Conservation (phyloP, 106 monocot species). For the Dendrobium catenatum region DNA sequence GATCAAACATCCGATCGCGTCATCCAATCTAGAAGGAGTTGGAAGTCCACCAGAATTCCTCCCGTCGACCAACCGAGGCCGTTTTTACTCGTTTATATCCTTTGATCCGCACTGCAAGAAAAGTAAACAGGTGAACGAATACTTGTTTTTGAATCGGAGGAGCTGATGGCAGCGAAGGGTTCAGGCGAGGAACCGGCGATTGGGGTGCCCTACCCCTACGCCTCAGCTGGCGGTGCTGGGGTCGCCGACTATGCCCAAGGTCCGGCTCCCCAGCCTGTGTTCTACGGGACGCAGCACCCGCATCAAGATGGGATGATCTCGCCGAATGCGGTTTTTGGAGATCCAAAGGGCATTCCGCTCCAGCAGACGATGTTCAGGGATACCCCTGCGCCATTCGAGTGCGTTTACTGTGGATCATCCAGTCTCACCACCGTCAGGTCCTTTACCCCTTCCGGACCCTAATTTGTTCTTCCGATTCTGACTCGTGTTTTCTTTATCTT, state of each 20-base stretch:
- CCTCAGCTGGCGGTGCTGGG: background rate
- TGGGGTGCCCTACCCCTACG: slow-evolving; percentile 1
- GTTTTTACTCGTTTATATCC: no score
- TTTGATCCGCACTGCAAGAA: background rate
- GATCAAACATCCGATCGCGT: no score
- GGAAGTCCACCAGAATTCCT: no score
- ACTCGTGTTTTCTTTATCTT: background rate
- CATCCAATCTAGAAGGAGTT: no score
- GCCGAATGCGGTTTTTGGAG: slow-evolving; percentile 84
- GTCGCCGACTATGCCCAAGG: background rate
- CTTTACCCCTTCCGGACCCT: background rate
- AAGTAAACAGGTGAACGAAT: background rate
- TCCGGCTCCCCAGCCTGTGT: slow-evolving; percentile 24
- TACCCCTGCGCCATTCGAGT: slow-evolving; percentile 86
- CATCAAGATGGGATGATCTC: slow-evolving; percentile 83
- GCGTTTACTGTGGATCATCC: slow-evolving; percentile 73
- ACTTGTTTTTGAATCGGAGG: background rate
- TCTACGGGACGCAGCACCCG: slow-evolving; percentile 57
- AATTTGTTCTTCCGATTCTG: background rate
- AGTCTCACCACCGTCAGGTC: slow-evolving; percentile 79
- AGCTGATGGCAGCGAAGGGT: slow-evolving; percentile 1
- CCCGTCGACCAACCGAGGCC: no score
- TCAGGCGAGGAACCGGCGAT: slow-evolving; percentile 5
- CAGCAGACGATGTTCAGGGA: slow-evolving; percentile 93
- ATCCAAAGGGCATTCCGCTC: slow-evolving; percentile 80